Base-by-base conservation (phyloP, 352 stramenopile species). In the Globisporangium uncinulatum region DNA sequence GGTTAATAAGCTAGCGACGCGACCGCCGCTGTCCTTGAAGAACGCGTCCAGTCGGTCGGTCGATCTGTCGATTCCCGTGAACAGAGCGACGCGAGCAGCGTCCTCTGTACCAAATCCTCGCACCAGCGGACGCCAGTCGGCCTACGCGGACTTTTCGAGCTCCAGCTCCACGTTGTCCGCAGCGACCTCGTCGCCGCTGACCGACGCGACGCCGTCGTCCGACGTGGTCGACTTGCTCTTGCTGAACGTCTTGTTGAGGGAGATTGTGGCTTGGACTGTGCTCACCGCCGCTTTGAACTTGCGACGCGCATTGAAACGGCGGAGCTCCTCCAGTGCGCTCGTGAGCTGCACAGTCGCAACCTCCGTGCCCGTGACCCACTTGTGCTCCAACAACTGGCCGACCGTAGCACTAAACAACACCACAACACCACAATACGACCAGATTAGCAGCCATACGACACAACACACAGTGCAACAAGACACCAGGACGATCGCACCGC, bases 281-380 rank as follows among this genome's bases (percentile, higher is more conserved):
- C 88, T 89, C 47, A 98, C 89, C 5, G 91, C 92, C 21, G 85
- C 89, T 73, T 97, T 97, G 73, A 98, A 97, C 66, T 97, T 98
- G 64, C 91, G 86, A 54, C 93, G 96, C 21, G 90, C 94, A 66
- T 98, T 98, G 78, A 97, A 98, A 66, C 87, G 86, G 39, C 86
- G 88, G 48, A 98, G 76, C 61, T 98, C 81, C 49, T 96, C 82
- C 52, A 98, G 71, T 49, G 96, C 95, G 29, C 77, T 96, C 63
- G 87, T 96, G 70, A 98, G 77, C 68, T 93, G 83, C 65, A 98
- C 81, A 3, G 81, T 94, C 3, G 76, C 77, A 17, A 91, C 74
- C 60, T 97, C 77, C 48, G 69, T 85, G 55, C 81, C 75, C 39
- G 77, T 86, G 63, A 98, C 88, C 94, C 92, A 98, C 63, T 75